Conservation (phyloP, 139 green algal species). For the Tetradesmus lagerheimii region DNA sequence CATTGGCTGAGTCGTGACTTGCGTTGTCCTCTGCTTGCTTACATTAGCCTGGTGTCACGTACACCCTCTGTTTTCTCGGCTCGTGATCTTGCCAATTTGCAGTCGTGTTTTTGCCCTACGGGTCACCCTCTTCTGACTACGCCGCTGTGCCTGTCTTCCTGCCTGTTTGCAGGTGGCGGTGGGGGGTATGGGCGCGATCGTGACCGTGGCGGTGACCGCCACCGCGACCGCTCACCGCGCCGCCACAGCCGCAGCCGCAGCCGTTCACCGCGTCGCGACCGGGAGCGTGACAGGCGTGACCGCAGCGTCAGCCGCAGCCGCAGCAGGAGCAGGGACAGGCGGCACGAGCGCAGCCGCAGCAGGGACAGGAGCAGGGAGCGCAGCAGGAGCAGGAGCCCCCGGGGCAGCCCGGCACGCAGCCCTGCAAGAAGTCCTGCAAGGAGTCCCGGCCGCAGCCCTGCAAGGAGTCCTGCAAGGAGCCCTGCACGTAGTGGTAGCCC, state of each 20-base stretch:
- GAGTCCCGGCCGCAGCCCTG: not conserved
- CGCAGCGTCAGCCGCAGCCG: slow-evolving; percentile 38
- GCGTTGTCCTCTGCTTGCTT: too few species aligned
- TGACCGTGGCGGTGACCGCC: not conserved
- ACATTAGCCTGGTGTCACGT: too few species aligned
- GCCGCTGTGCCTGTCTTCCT: not conserved
- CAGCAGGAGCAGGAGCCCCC: not conserved
- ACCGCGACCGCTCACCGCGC: slow-evolving; percentile 7
- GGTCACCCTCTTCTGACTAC: too few species aligned
- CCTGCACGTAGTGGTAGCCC: not conserved
- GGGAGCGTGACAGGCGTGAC: slow-evolving; percentile 21
- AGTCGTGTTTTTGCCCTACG: too few species aligned
- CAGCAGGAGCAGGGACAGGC: slow-evolving; percentile 1
- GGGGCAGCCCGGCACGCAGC: not conserved
- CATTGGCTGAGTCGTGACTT: too few species aligned
- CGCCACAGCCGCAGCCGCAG: slow-evolving; percentile 7
- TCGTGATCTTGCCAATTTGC: too few species aligned
- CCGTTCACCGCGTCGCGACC: not conserved
- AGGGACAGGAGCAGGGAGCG: not conserved
- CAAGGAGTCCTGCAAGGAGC: not conserved
- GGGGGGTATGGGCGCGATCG: slow-evolving; percentile 4
- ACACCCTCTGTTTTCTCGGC: too few species aligned
- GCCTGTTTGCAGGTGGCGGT: not conserved
- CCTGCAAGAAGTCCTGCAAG: not conserved
- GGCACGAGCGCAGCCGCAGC: not conserved